phyloP scores from a whole-genome alignment of 345 rosid species.

The Rhodomyrtus tomentosa region DNA sequence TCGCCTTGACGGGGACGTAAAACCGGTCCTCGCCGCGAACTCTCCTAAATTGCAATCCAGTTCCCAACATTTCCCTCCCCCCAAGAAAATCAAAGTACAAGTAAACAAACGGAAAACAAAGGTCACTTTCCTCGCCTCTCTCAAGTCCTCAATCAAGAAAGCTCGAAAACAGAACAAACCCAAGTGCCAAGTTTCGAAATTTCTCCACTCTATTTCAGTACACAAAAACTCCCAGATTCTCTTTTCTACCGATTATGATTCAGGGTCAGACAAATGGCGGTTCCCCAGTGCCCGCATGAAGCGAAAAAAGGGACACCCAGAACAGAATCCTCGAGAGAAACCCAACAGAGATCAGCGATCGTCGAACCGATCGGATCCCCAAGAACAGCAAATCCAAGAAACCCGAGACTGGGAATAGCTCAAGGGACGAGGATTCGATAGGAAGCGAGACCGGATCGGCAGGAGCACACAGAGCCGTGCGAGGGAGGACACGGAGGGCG shows the following conservation, averaged over 20 bases:
- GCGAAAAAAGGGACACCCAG: neutral
- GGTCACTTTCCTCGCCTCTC: neutral
- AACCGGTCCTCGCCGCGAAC: constrained; percentile 24
- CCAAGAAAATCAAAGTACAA: neutral
- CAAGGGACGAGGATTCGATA: neutral
- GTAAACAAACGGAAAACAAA: neutral
- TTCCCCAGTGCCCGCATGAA: neutral
- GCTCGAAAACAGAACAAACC: neutral
- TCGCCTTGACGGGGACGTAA: constrained; percentile 22
- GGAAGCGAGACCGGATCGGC: neutral
- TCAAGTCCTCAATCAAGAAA: neutral
- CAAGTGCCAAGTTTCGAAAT: neutral
- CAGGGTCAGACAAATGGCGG: neutral
- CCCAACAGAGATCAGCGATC: neutral
- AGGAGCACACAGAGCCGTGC: neutral
- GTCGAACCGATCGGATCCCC: neutral
- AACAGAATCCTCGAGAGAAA: neutral
- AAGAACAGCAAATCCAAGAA: neutral
- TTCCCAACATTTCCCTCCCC: constrained; percentile 15
- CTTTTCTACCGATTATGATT: neutral
- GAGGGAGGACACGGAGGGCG: neutral
- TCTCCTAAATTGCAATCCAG: constrained; percentile 16
- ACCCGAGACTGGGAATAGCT: neutral
- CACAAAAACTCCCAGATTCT: neutral
- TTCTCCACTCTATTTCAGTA: neutral